A percentile compares a stretch with the other conserved stretches of the same genome.
phyloP scores from a whole-genome alignment of 78 protist genomes.

The Pigoraptor vietnamica region DNA sequence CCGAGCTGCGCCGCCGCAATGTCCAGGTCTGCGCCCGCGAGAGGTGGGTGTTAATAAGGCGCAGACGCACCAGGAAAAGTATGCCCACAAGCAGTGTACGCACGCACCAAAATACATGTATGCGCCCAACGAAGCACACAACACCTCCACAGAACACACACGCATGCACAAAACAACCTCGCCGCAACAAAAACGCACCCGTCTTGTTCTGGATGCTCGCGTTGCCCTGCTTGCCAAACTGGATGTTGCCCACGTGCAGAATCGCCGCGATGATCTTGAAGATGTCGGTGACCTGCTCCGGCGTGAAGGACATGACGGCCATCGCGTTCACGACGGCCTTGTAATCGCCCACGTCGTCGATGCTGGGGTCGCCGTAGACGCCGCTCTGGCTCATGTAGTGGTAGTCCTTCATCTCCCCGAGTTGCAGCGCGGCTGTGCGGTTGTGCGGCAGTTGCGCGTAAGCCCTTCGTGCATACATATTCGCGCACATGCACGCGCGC shows the following conservation, averaged over 20 bases:
- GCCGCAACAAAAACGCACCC: neutral
- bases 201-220: neutral
- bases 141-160: neutral
- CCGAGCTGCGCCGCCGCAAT: neutral
- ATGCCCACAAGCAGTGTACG: too few relatives aligned
- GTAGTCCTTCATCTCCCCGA: slow-evolving; percentile 36
- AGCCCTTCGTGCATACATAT: too few relatives aligned
- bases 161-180: neutral
- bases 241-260: slow-evolving; percentile 49
- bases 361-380: slow-evolving; percentile 43
- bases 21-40: neutral
- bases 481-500: too few relatives aligned
- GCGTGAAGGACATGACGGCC: slow-evolving; percentile 43
- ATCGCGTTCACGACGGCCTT: slow-evolving; percentile 27
- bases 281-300: slow-evolving; percentile 17
- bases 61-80: too few relatives aligned
- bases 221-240: neutral
- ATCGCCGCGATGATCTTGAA: slow-evolving; percentile 48
- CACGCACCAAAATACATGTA: too few relatives aligned
- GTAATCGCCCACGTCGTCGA: neutral
- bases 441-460: too few relatives aligned
- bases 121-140: too few relatives aligned
- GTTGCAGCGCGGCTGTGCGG: neutral
- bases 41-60: too few relatives aligned
- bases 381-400: slow-evolving; percentile 51